Base-by-base conservation (phyloP, 1,139 yeast species). In the Barnettozyma hawaiiensis region DNA sequence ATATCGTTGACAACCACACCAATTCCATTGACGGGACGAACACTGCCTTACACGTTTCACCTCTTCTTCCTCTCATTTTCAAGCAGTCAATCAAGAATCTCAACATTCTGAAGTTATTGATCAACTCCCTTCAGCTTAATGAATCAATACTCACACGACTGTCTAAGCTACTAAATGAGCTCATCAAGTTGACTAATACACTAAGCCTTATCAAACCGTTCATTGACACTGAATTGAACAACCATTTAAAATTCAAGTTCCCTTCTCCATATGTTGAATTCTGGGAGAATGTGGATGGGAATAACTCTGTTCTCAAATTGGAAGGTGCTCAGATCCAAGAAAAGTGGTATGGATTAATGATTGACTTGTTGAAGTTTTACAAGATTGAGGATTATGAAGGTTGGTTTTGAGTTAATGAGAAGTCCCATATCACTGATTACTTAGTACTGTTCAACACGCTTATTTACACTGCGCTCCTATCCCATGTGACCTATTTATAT, bases 141-240 rank as follows among this genome's bases (percentile, higher is more conserved):
- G 49, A 48, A 28, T 54, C 53, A n/a, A 37, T 58, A 7, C 32
- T 52, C 2, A 14, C 46, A 7, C 45, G 55, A 18, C 40, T 55
- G 8, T 56, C 59, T 1, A 57, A 53, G 35, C 42, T 48, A 11
- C 32, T 58, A 31, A 56, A 53, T 32, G 61, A 58, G n/a, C 46
- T 58, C 12, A 56, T 55, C n/a, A 47, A 47, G 27, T 40, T 58
- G 12, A 51, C 54, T 7, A 55, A 54, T 31, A 51, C 49, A 18
- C 32, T 59, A 26, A 53, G 58, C 27, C 31, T 54, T 16, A 43
- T 59, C 24, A 56, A 55, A 31, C 63, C 63, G 12, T 58, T 57
- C 39, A 52, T 55, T 15, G 27, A 31, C 14, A 50, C 46, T 22
- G 59, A 53, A 27, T 14, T 50, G 33, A 58, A 58, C 37, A 55